Base-by-base conservation (phyloP, 2,329 filamentous ascomycete genomes). In the Paramyrothecium sp. region DNA sequence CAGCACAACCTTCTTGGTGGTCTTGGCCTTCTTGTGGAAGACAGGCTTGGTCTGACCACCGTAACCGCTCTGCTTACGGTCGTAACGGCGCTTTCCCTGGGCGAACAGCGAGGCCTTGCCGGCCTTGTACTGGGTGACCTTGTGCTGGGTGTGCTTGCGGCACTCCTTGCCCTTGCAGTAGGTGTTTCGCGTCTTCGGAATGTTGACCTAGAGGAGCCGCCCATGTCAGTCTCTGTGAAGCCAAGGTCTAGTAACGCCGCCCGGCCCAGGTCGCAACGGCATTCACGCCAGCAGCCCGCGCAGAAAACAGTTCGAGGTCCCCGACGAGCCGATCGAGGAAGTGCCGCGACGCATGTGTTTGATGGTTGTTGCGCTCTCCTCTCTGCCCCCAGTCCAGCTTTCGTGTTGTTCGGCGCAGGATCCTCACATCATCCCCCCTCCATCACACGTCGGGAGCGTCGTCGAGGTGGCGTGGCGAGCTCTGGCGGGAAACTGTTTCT, bases 1-100 rank as follows among this genome's bases (percentile, higher is more conserved):
- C 81, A 99, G 85, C 75, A 99, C 96, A 73, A 99, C 90, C 90
- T 99, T 99, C 91, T 99, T 99, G 78, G 95, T 99, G 71, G 95
- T 99, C 91, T 99, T 99, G 70, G 95, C 95, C 86, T 97, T 98
- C 90, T 98, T 99, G 91, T 98, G 95, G 91, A 98, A 99, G 76
- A 99, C 93, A 73, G 96, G 95, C 86, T 99, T 99, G 75, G 95
- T 99, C 86, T 99, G 95, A 93, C 95, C 95, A 91, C 95, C 95
- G 78, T 97, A 98, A 91, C 94, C 94, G 79, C 89, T 92, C 86
- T 98, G 94, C 87, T 98, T 98, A 78, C 92, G 88, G 84, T 96
- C 92, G 85, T 98, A 98, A 89, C 94, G 93, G 82, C 94, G 91
- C 91, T 98, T 99, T 88, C 94, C 94, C 88, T 99, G 94, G 63